Evolutionary conservation across 2,329 filamentous ascomycete genomes (phyloP).

Genomic region (Aspergillus texensis): DNA sequence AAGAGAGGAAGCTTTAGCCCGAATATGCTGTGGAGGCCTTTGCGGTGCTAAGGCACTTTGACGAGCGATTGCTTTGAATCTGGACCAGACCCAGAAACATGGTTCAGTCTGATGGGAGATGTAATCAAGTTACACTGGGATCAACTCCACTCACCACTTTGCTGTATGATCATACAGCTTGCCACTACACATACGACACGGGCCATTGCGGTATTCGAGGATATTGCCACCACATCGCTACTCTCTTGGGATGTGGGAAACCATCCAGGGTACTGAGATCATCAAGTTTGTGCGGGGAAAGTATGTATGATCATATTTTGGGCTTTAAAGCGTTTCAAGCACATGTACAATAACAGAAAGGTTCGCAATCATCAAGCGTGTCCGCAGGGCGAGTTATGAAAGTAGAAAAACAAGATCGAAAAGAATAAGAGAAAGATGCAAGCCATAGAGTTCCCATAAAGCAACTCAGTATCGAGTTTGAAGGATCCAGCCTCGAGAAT

Average conservation of each 20-base stretch:
- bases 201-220: neutral
- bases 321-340: neutral
- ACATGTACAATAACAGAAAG: neutral
- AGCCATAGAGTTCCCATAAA: neutral
- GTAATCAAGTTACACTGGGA: neutral
- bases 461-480: neutral
- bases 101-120: neutral
- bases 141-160: neutral
- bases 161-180: neutral
- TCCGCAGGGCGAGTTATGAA: neutral
- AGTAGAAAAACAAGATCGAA: constrained; percentile 8
- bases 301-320: neutral
- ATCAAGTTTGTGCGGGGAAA: neutral
- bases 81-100: neutral
- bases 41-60: neutral
- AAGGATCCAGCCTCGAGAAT: constrained; percentile 10
- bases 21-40: neutral
- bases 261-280: neutral
- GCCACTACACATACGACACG: neutral
- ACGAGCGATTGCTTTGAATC: neutral
- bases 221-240: neutral
- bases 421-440: neutral
- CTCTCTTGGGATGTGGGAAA: neutral
- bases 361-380: neutral
- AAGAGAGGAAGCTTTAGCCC: neutral